These are phyloP conservation scores for Harringtonia lauricola DNA, from an alignment of 2,329 filamentous ascomycete genomes.

Conservation along the genomic window DNA sequence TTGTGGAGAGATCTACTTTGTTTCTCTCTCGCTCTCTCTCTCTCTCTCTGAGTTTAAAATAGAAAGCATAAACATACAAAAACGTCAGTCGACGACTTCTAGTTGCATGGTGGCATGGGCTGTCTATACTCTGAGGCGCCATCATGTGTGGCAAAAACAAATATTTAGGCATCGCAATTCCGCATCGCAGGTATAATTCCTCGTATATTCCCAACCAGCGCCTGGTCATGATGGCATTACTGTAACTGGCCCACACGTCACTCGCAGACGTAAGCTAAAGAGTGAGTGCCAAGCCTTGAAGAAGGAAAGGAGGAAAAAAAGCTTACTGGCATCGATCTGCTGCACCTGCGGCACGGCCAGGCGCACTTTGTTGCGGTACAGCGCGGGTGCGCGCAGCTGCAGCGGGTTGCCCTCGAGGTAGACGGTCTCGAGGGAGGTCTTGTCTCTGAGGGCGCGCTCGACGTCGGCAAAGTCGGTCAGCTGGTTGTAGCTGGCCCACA, in stretches of 20 bases:
- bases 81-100: no score
- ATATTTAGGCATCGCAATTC: no score
- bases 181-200: no score
- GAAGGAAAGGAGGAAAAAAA: slow-evolving; percentile 21
- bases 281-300: not conserved
- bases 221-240: not conserved
- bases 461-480: slow-evolving; percentile 72
- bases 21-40: no score
- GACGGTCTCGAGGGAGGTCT: slow-evolving; percentile 72
- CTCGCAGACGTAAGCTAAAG: slow-evolving; percentile 17
- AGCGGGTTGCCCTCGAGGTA: slow-evolving; percentile 95
- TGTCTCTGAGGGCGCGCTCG: slow-evolving; percentile 64
- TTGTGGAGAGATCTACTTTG: no score
- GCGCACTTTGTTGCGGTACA: slow-evolving; percentile 90
- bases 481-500: slow-evolving; percentile 91
- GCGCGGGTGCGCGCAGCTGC: slow-evolving; percentile 64
- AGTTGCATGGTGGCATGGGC: no score
- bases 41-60: no score
- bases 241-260: no score
- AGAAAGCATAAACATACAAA: no score
- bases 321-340: slow-evolving; percentile 97
- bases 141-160: not conserved
- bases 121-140: not conserved
- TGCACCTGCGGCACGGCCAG: slow-evolving; percentile 76
- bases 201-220: not conserved